Percentiles rank a stretch among this genome's conserved stretches.
Evolutionary conservation across 495 filamentous ascomycete species (phyloP).

Genomic region (Aspergillus diversus): DNA sequence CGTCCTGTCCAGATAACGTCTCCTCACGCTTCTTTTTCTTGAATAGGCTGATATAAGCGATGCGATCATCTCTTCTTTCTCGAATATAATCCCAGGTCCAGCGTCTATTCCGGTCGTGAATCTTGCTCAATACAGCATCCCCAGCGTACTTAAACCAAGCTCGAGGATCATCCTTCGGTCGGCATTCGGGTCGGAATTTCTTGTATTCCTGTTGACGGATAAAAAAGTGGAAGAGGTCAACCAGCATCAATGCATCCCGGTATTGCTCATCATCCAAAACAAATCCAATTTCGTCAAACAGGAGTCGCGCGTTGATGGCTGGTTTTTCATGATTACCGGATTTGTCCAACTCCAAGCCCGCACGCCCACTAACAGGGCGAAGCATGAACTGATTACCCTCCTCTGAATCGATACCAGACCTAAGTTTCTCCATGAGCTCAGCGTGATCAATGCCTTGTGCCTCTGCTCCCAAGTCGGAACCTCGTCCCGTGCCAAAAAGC

Average conservation of each 20-base stretch:
- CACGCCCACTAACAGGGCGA: slow-evolving; percentile 90
- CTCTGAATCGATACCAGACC: slow-evolving; percentile 71
- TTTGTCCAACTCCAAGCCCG: slow-evolving; percentile 92
- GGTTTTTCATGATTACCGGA: slow-evolving; percentile 77
- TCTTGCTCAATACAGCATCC: slow-evolving; percentile 84
- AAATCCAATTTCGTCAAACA: slow-evolving; percentile 96
- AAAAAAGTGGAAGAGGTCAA: slow-evolving; percentile 97
- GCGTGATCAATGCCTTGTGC: slow-evolving; percentile 68
- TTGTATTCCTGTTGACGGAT: slow-evolving; percentile 97
- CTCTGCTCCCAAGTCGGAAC: slow-evolving; percentile 61
- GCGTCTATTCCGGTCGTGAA: slow-evolving; percentile 84
- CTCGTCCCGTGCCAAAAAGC: slow-evolving; percentile 75
- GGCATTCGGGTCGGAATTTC: slow-evolving; percentile 83
- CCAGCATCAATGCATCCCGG: slow-evolving; percentile 94
- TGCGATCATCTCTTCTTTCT: slow-evolving; percentile 87
- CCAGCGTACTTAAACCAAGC: slow-evolving; percentile 93
- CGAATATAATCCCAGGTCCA: slow-evolving; percentile 96
- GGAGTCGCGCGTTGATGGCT: slow-evolving; percentile 84
- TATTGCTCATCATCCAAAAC: slow-evolving; percentile 97
- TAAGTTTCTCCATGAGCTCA: slow-evolving; percentile 75
- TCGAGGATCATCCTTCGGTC: slow-evolving; percentile 84
- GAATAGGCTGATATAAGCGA: slow-evolving; percentile 89
- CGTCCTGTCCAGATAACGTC: slow-evolving; percentile 67
- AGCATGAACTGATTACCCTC: slow-evolving; percentile 90
- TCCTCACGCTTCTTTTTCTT: slow-evolving; percentile 88